Conservation (phyloP, 108 stramenopile genomes). For the Ochromonas danica region DNA sequence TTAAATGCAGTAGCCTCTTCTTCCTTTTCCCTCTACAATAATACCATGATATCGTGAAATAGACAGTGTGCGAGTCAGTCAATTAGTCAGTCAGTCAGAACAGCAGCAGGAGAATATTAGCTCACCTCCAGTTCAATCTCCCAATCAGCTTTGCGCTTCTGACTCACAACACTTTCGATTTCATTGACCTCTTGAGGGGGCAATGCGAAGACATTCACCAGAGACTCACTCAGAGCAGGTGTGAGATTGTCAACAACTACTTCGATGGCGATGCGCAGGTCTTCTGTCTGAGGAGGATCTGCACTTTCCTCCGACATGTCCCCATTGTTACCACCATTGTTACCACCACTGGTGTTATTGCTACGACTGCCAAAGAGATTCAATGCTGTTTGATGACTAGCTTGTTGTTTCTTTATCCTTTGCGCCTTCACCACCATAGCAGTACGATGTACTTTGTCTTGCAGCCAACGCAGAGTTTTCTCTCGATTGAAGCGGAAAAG, state of each 20-base stretch:
- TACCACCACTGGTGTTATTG: not conserved
- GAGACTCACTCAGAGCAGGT: not conserved
- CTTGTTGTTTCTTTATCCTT: not conserved
- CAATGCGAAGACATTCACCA: not conserved
- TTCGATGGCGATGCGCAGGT: not conserved
- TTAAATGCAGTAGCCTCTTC: not conserved
- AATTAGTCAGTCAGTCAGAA: not conserved
- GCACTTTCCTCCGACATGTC: not conserved
- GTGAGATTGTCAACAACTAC: not conserved
- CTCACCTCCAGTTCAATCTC: conserved; percentile 20
- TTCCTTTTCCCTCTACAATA: not conserved
- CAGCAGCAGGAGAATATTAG: not conserved
- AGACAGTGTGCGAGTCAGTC: too few relatives aligned
- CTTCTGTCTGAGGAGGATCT: too few relatives aligned
- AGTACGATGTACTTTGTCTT: not conserved
- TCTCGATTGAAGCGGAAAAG: conserved; percentile 1
- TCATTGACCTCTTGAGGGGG: not conserved
- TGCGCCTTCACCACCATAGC: not conserved
- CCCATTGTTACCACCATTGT: not conserved
- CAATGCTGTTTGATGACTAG: not conserved
- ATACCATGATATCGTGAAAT: not conserved
- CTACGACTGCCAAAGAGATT: not conserved
- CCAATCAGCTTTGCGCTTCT: conserved; percentile 28
- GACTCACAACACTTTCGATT: not conserved
- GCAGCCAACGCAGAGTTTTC: not conserved